Percentiles rank a stretch among this genome's conserved stretches.
Evolutionary conservation across 345 rosid genomes (phyloP).

Genomic region (Linum usitatissimum): DNA sequence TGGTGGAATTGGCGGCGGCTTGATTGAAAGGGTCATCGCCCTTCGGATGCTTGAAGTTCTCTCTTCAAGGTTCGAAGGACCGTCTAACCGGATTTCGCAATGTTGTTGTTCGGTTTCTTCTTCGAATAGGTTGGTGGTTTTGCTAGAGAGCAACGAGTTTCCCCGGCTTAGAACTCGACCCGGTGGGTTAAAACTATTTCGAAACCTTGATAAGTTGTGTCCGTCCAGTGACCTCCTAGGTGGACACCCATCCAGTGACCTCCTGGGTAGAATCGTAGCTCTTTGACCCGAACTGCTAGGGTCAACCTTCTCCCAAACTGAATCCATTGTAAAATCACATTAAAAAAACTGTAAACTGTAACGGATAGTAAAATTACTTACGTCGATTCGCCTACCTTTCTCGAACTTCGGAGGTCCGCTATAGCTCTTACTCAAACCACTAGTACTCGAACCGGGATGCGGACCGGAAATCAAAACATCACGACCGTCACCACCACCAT

Average conservation of each 20-base stretch:
- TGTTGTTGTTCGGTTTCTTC: slow-evolving; percentile 4
- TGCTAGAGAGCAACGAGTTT: neutral
- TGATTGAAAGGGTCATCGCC: slow-evolving; percentile 25
- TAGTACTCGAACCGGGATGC: too few species aligned
- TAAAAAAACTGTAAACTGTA: too few species aligned
- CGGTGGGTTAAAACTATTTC: neutral
- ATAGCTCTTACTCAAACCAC: too few species aligned
- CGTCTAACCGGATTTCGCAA: neutral
- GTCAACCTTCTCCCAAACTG: too few species aligned
- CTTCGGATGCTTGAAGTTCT: slow-evolving; percentile 25
- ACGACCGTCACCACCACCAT: too few species aligned
- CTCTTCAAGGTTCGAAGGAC: slow-evolving; percentile 1
- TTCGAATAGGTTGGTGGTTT: neutral
- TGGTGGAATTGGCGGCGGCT: slow-evolving; percentile 33
- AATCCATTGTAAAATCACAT: too few species aligned
- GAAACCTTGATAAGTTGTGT: neutral
- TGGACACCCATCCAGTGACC: slow-evolving; percentile 19
- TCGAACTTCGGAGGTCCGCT: too few species aligned
- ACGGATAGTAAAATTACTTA: too few species aligned
- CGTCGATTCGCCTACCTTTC: too few species aligned
- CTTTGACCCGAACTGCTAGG: neutral
- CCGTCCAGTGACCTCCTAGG: slow-evolving; percentile 12
- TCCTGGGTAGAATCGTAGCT: slow-evolving; percentile 14
- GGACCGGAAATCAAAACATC: too few species aligned
- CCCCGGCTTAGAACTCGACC: slow-evolving; percentile 5